phyloP scores from a whole-genome alignment of 768 basidiomycete species.

The Boletus rex-veris region DNA sequence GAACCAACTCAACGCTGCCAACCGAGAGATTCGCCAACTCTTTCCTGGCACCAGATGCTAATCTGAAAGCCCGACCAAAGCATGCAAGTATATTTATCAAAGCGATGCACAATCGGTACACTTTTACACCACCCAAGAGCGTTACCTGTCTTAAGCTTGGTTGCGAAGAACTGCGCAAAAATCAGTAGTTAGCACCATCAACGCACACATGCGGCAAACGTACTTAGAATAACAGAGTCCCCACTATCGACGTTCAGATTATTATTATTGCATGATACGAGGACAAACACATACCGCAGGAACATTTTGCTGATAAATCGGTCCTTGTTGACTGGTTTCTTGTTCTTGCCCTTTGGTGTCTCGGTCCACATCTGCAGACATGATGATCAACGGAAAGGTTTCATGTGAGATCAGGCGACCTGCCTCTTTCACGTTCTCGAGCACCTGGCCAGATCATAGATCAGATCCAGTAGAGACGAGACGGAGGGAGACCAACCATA shows the following conservation, averaged over 20 bases:
- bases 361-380: slow-evolving; percentile 95
- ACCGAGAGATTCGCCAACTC: slow-evolving; percentile 59
- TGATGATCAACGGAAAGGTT: slow-evolving; percentile 7
- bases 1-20: slow-evolving; percentile 51
- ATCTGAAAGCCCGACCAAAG: not conserved
- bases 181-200: slow-evolving; percentile 31
- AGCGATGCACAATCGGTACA: not conserved
- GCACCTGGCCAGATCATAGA: slow-evolving; percentile 51
- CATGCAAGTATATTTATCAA: slow-evolving; percentile 1
- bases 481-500: slow-evolving; percentile 61
- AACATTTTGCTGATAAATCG: slow-evolving; percentile 99
- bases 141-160: slow-evolving; percentile 45
- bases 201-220: slow-evolving; percentile 32
- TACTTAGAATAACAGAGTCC: slow-evolving; percentile 96
- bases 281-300: slow-evolving; percentile 56
- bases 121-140: not conserved
- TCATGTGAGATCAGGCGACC: slow-evolving; percentile 17
- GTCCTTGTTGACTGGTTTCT: slow-evolving; percentile 99
- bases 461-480: slow-evolving; percentile 6
- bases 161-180: slow-evolving; percentile 65
- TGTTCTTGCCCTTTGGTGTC: slow-evolving; percentile 94
- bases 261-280: not conserved
- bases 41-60: slow-evolving; percentile 31
- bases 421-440: slow-evolving; percentile 98
- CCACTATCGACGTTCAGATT: slow-evolving; percentile 50